These are phyloP conservation scores for Penicillium sp. DNA, from an alignment of 2,329 filamentous ascomycete species.

Conservation along the genomic window DNA sequence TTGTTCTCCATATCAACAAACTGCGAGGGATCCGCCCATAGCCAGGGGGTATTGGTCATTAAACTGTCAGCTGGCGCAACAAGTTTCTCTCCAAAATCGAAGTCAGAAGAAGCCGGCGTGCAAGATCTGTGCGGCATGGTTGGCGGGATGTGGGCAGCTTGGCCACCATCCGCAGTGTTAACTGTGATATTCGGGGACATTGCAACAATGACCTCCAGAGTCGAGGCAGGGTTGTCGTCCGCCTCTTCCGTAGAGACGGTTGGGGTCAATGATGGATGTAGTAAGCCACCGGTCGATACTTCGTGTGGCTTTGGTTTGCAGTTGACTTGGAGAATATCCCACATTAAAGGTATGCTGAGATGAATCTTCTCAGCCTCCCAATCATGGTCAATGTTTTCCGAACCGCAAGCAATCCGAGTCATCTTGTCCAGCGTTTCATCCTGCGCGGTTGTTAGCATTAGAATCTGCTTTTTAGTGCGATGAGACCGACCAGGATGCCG, in stretches of 20 bases:
- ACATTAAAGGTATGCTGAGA: slow-evolving; percentile 53
- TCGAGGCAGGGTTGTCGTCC: slow-evolving; percentile 35
- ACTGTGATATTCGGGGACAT: slow-evolving; percentile 52
- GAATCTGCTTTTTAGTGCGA: neutral
- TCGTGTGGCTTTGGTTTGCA: slow-evolving; percentile 39
- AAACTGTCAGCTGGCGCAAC: slow-evolving; percentile 33
- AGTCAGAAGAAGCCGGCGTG: slow-evolving; percentile 9
- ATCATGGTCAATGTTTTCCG: slow-evolving; percentile 49
- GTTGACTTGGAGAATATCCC: slow-evolving; percentile 52
- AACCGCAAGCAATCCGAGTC: slow-evolving; percentile 49
- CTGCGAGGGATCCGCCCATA: slow-evolving; percentile 32
- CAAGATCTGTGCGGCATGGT: slow-evolving; percentile 15
- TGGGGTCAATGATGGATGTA: slow-evolving; percentile 42
- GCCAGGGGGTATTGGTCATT: slow-evolving; percentile 36
- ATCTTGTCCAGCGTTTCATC: slow-evolving; percentile 50
- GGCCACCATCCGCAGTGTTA: slow-evolving; percentile 52
- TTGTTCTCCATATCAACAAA: slow-evolving; percentile 31
- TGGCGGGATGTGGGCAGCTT: slow-evolving; percentile 45
- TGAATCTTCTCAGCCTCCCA: slow-evolving; percentile 55
- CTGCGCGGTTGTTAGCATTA: slow-evolving; percentile 27
- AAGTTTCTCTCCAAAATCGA: slow-evolving; percentile 21
- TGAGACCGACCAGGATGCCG: slow-evolving; percentile 41
- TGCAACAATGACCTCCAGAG: slow-evolving; percentile 51
- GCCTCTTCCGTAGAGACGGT: slow-evolving; percentile 31
- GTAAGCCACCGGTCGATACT: slow-evolving; percentile 37